Percentiles rank a stretch among this genome's conserved stretches.
phyloP scores from a whole-genome alignment of 2,329 filamentous ascomycete species.

The Fusarium transvaalense region DNA sequence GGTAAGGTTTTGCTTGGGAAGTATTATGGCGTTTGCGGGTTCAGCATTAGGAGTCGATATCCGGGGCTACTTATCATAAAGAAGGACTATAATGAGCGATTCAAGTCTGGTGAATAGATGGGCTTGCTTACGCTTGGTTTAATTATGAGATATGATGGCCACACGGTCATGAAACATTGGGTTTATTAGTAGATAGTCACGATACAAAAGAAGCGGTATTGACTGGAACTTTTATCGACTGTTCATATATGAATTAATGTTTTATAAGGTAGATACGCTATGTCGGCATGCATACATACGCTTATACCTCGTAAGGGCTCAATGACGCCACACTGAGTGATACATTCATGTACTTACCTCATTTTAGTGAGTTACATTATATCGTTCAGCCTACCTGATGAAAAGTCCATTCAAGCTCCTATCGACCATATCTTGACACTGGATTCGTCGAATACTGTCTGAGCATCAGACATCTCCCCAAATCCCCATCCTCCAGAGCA shows the following conservation, averaged over 20 bases:
- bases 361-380: neutral
- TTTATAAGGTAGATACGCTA: neutral
- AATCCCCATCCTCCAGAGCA: conserved; percentile 67
- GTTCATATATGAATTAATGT: neutral
- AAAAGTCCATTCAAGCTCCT: conserved; percentile 24
- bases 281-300: neutral
- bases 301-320: neutral
- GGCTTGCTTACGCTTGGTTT: conserved; percentile 18
- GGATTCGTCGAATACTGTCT: conserved; percentile 45
- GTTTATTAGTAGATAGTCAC: conserved; percentile 35
- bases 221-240: neutral
- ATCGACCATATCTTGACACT: conserved; percentile 47
- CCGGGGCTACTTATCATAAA: conserved; percentile 32
- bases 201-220: conserved; percentile 16
- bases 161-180: conserved; percentile 29
- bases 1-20: conserved; percentile 11
- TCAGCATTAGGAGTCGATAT: conserved; percentile 35
- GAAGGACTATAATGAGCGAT: conserved; percentile 14
- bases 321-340: neutral
- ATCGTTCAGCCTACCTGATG: neutral
- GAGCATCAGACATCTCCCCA: conserved; percentile 1
- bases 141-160: conserved; percentile 36
- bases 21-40: conserved; percentile 14
- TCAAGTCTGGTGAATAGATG: conserved; percentile 19
- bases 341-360: neutral